phyloP scores from a whole-genome alignment of 2,329 filamentous ascomycete species.

The Fusarium secorum region DNA sequence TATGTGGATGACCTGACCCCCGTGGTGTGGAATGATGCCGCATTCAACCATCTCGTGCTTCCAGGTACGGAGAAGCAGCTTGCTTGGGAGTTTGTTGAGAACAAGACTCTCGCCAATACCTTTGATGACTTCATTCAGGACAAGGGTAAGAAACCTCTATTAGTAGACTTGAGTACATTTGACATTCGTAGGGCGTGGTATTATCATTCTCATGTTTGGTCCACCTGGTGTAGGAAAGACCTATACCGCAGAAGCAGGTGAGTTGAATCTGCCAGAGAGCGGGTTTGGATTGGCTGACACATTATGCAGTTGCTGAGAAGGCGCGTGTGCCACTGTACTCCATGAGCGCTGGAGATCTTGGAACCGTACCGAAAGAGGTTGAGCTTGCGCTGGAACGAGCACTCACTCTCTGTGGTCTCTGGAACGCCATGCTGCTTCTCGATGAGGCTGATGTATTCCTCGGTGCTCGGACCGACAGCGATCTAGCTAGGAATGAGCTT shows the following conservation, averaged over 20 bases:
- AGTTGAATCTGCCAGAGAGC: neutral
- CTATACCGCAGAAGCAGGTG: conserved; percentile 48
- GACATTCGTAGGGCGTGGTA: conserved; percentile 43
- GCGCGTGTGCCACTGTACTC: conserved; percentile 50
- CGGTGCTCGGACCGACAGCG: conserved; percentile 43
- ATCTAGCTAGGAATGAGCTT: conserved; percentile 51
- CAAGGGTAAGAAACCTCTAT: conserved; percentile 31
- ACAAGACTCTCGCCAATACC: conserved; percentile 41
- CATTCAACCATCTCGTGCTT: conserved; percentile 49
- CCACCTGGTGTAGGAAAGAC: conserved; percentile 58
- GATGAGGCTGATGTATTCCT: conserved; percentile 48
- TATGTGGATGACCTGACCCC: neutral
- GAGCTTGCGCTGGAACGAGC: conserved; percentile 47
- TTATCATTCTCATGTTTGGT: conserved; percentile 56
- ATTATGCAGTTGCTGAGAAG: conserved; percentile 46
- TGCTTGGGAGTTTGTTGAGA: conserved; percentile 50
- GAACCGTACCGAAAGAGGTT: conserved; percentile 45
- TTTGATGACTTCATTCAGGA: conserved; percentile 49
- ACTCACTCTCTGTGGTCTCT: conserved; percentile 55
- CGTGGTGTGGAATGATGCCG: conserved; percentile 46
- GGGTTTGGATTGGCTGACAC: neutral
- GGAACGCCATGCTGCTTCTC: conserved; percentile 53
- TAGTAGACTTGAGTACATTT: neutral
- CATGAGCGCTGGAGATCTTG: conserved; percentile 52
- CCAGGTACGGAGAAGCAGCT: conserved; percentile 49